Base-by-base conservation (phyloP, 192 early-diverging fungal species). In the Rhizoclosmatium globosum region DNA sequence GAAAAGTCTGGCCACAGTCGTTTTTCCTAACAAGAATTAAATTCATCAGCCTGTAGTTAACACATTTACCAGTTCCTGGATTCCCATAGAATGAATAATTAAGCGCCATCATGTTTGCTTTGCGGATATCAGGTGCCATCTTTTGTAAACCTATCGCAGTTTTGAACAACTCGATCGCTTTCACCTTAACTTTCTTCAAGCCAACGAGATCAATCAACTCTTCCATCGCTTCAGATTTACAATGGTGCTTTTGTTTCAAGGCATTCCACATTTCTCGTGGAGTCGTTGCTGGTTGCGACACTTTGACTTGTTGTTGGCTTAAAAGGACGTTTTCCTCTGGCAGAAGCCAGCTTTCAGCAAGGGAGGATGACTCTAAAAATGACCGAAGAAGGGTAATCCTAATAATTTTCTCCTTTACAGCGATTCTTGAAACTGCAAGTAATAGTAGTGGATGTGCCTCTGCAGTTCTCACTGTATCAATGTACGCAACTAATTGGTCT, bases 11-110 rank as follows among this genome's bases (percentile, higher is more conserved):
- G 83, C 83, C 11, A 84, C 83, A 41, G 82, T 80, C 7, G 82
- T 83, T 78, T 83, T 82, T 15, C 79, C 74, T 45, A 47, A 53
- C 6, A 21, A 15, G 31, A 38, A 77, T 6, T 11, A 73, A n/a
- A n/a, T 66, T 79, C 80, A 56, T 15, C 3, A 44, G 7, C n/a
- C 0, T 82, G 39, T 42, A 47, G 17, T 64, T 4, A 64, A 39
- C 39, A 15, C 73, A 64, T 45, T n/a, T 79, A 80, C 82, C 81
- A 45, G 60, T 82, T 38, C 81, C 81, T 9, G 81, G 81, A 61
- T 82, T 82, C 11, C 82, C 82, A 56, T 79, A 65, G 60, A 83
- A 83, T 17, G 50, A 68, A 39, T 72, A 83, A 50, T 83, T 83
- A 23, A 83, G 61, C n/a, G 82, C 17, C 19, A 83, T 17, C 62